These are phyloP conservation scores for Syzygium aqueum DNA, from an alignment of 345 rosid genomes.

Conservation along the genomic window DNA sequence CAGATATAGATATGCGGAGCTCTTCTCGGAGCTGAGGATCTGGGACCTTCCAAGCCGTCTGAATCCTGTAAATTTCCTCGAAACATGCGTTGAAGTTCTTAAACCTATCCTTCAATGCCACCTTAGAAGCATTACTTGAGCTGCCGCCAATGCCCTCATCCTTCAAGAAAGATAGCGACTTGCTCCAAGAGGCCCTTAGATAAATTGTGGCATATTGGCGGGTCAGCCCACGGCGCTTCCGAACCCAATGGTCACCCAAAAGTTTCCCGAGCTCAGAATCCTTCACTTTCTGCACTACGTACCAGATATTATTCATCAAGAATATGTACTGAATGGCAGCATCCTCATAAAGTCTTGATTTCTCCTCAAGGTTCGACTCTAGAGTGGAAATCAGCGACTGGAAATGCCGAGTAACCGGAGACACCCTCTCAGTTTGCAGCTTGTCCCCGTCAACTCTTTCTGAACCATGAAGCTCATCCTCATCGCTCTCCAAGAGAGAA, in stretches of 20 bases:
- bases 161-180: slow-evolving; percentile 65
- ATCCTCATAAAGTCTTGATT: slow-evolving; percentile 75
- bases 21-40: slow-evolving; percentile 96
- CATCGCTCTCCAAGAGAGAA: slow-evolving; percentile 46
- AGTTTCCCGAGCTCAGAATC: slow-evolving; percentile 75
- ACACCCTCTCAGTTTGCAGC: slow-evolving; percentile 18
- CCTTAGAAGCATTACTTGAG: slow-evolving; percentile 61
- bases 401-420: slow-evolving; percentile 53
- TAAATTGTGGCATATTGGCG: slow-evolving; percentile 86
- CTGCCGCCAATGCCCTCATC: slow-evolving; percentile 73
- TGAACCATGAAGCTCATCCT: slow-evolving; percentile 24
- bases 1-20: slow-evolving; percentile 83
- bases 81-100: slow-evolving; percentile 82
- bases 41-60: slow-evolving; percentile 93
- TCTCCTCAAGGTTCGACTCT: slow-evolving; percentile 83
- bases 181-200: slow-evolving; percentile 89
- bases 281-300: slow-evolving; percentile 86
- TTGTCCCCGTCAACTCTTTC: slow-evolving; percentile 21
- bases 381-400: slow-evolving; percentile 44
- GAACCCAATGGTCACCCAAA: slow-evolving; percentile 91
- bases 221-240: slow-evolving; percentile 68
- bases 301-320: slow-evolving; percentile 83
- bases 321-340: slow-evolving; percentile 64
- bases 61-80: slow-evolving; percentile 80
- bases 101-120: slow-evolving; percentile 79